Evolutionary conservation across 441 rosid genomes (phyloP), one percentile per base, ranked within the genome.

Genomic region (Macaranga tanarius): DNA sequence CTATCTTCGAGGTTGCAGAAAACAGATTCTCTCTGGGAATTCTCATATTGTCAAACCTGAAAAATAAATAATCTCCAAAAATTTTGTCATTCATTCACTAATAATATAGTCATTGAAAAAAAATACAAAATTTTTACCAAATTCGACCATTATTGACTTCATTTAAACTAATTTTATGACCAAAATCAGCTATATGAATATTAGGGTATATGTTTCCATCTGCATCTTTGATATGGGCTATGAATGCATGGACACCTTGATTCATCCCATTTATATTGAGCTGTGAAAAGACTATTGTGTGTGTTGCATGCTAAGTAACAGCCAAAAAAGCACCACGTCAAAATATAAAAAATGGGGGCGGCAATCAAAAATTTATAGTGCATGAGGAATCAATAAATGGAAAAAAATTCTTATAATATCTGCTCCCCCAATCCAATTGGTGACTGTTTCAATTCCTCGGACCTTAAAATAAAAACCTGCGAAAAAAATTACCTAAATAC

Each of bases 291-390:
- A 90, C 94, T 56, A 95, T 56, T 15, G 97, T 85, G 69, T 95
- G 99, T 58, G 99, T 95, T 67, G 99, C 97, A 86, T 92, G 94
- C n/a, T n/a, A n/a, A n/a, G n/a, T n/a, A n/a, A n/a, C n/a, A n/a
- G 52, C 28, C 60, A 44, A 11, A 55, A 76, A 65, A 34, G 73
- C 45, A 64, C 22, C 70, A 62, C 74, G 67, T 85, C 62, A 84
- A 79, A 38, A 45, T 23, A 57, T 45, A 70, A 5, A 23, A 69
- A 58, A 20, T 65, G 61, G 73, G 15, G 42, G 12, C 57, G 7
- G 1, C 48, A 5, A 65, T 48, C 4, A 2, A 64, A 65, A 59
- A 71, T 12, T 40, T 72, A 17, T 3, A 8, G 34, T 31, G 23
- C 28, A 75, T 31, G 63, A 75, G 19, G 7, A 26, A 22, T 11